phyloP scores from a whole-genome alignment of 805 yeast species.

The Helenozyma baotianmanensis region DNA sequence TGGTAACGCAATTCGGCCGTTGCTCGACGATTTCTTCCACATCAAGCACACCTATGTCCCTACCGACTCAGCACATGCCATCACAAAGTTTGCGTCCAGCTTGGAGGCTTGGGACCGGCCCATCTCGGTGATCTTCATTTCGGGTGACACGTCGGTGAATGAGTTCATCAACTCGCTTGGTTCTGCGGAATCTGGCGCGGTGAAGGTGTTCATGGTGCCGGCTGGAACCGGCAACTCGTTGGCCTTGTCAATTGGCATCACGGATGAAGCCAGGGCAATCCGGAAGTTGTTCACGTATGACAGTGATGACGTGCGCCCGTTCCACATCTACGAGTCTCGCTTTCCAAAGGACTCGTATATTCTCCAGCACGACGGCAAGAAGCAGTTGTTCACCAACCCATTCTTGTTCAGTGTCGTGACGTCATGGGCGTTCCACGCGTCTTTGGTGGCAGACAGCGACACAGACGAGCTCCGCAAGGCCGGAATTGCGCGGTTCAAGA shows the following conservation, averaged over 20 bases:
- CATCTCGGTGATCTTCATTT: conserved; percentile 52
- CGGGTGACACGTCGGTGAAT: conserved; percentile 83
- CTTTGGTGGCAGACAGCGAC: conserved; percentile 77
- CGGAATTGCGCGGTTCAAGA: conserved; percentile 63
- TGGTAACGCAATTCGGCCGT: conserved; percentile 40
- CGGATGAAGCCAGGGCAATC: conserved; percentile 24
- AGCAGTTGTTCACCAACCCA: conserved; percentile 11
- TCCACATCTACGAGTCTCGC: conserved; percentile 41
- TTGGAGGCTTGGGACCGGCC: conserved; percentile 15
- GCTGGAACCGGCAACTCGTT: conserved; percentile 87
- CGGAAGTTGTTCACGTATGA: conserved; percentile 29
- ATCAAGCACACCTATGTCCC: conserved; percentile 37
- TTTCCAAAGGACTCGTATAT: conserved; percentile 35
- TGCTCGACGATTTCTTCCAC: conserved; percentile 32
- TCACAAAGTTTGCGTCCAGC: conserved; percentile 34
- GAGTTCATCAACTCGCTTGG: conserved; percentile 62
- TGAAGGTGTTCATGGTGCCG: conserved; percentile 48
- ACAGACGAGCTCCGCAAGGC: conserved; percentile 57
- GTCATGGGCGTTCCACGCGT: conserved; percentile 86
- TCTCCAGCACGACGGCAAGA: conserved; percentile 17
- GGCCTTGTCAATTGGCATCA: conserved; percentile 53
- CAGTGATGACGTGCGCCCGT: conserved; percentile 18
- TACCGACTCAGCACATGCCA: conserved; percentile 38
- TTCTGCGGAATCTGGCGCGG: conserved; percentile 1
- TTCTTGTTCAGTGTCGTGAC: conserved; percentile 56